Evolutionary conservation across 2,329 filamentous ascomycete genomes (phyloP), one percentile per base, ranked within the genome.

Genomic region (Aphanoascus verrucosus): DNA sequence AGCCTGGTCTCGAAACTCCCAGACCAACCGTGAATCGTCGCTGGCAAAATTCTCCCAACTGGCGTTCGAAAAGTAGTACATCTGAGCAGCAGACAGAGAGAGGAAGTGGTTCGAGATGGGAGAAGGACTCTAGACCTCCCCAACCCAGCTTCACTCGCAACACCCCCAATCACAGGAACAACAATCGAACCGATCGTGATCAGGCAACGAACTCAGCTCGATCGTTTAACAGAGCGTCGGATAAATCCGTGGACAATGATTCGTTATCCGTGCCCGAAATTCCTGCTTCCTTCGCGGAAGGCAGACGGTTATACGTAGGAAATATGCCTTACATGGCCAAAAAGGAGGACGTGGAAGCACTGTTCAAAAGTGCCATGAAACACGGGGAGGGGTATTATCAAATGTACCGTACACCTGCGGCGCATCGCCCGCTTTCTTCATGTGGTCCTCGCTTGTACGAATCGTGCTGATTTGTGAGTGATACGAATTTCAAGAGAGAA

Each of bases 241-340:
- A 38, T 32, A 43, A 51, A 28, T 28, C 23, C 11, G 17, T 15
- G 9, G 40, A 32, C n/a, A 35, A 51, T 51, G 38, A n/a, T 38
- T 23, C 40, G 4, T 20, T 43, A 23, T 34, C 49, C 19, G 23
- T 17, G 9, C 50, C 41, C 17, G 50, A 52, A 14, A 31, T 47
- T 11, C 50, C 50, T 3, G 19, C 41, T 40, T 52, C 69, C 11
- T 69, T 71, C 40, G 64, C 62, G 4, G 68, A 69, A 55, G 70
- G 71, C 15, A 70, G 71, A 44, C 67, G 75, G 35, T 64, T 80
- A 4, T 79, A 79, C 57, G 71, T 80, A 11, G 77, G 77, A 53
- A 79, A 78, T 57, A 68, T 80, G 62, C 72, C 75, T 0, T 80
- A 79, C 60, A 72, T 72, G 49, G 77, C 76, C n/a, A 75, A 76